A percentile compares a stretch with the other conserved stretches of the same genome.
These are phyloP conservation scores for Phragmites australis DNA, from an alignment of 176 grass and related monocot genomes.

Conservation along the genomic window DNA sequence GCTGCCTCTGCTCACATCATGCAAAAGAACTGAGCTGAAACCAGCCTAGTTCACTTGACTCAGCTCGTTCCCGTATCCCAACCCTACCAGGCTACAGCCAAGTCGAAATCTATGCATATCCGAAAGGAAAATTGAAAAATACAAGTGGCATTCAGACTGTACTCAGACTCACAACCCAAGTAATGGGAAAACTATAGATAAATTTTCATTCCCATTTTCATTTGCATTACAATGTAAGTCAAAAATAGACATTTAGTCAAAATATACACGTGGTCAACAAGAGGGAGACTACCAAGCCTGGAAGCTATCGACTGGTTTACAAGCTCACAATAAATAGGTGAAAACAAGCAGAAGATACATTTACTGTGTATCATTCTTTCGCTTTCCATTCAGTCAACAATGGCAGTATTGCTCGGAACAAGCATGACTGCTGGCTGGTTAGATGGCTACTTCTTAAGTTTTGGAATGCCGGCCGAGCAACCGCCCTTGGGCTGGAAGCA, in stretches of 20 bases:
- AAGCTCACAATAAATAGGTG: neutral
- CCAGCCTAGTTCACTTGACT: neutral
- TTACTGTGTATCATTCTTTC: neutral
- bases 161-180: neutral
- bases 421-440: neutral
- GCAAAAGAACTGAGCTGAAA: neutral
- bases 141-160: neutral
- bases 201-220: constrained; percentile 12
- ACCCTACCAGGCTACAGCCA: neutral
- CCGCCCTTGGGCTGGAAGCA: constrained; percentile 63
- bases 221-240: neutral
- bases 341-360: constrained; percentile 15
- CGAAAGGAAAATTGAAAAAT: neutral
- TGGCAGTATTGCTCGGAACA: constrained; percentile 4
- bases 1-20: no score
- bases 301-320: constrained; percentile 14
- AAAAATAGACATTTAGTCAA: neutral
- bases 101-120: neutral
- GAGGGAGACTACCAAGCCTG: neutral
- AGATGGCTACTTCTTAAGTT: constrained; percentile 31
- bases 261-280: constrained; percentile 10
- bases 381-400: neutral
- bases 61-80: neutral
- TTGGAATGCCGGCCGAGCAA: constrained; percentile 57
- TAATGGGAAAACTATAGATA: constrained; percentile 4